Conservation (phyloP, 352 stramenopile species). For the Phytophthora multivora region DNA sequence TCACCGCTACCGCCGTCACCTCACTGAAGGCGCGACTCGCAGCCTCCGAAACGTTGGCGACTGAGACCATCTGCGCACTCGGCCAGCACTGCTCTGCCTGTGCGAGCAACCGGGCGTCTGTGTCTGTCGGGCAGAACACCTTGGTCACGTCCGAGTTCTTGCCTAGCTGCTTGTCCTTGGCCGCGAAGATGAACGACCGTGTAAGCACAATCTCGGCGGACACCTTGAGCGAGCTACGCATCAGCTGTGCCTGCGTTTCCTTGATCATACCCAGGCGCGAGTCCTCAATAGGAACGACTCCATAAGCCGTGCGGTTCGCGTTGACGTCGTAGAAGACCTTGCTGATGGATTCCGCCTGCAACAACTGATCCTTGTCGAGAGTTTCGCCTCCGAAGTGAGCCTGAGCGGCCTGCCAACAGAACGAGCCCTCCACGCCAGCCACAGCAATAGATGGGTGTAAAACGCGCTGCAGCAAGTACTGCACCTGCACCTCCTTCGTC, state of each 20-base stretch:
- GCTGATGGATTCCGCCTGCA: conserved; percentile 63
- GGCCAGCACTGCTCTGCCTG: conserved; percentile 80
- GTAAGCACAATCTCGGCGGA: conserved; percentile 74
- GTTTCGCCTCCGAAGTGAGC: conserved; percentile 64
- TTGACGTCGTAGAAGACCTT: conserved; percentile 82
- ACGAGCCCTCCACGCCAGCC: conserved; percentile 69
- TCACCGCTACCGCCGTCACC: conserved; percentile 55
- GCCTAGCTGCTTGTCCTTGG: conserved; percentile 47
- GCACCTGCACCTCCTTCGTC: conserved; percentile 98
- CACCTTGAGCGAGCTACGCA: conserved; percentile 78
- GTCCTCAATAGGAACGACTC: conserved; percentile 88
- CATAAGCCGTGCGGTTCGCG: conserved; percentile 82
- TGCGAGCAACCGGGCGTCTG: conserved; percentile 53
- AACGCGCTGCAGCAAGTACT: conserved; percentile 87
- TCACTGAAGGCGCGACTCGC: conserved; percentile 50
- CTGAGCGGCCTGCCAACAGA: conserved; percentile 77
- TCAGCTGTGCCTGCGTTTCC: conserved; percentile 79
- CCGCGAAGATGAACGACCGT: conserved; percentile 74
- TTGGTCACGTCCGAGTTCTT: conserved; percentile 57
- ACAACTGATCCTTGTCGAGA: conserved; percentile 53
- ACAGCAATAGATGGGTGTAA: conserved; percentile 80
- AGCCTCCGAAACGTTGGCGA: conserved; percentile 67
- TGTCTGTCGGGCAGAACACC: conserved; percentile 66
- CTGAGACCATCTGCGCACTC: conserved; percentile 65
- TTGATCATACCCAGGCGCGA: conserved; percentile 87